Evolutionary conservation across 768 basidiomycete species (phyloP), one percentile per base, ranked within the genome.

Genomic region (Nevesoporus exiguus): DNA sequence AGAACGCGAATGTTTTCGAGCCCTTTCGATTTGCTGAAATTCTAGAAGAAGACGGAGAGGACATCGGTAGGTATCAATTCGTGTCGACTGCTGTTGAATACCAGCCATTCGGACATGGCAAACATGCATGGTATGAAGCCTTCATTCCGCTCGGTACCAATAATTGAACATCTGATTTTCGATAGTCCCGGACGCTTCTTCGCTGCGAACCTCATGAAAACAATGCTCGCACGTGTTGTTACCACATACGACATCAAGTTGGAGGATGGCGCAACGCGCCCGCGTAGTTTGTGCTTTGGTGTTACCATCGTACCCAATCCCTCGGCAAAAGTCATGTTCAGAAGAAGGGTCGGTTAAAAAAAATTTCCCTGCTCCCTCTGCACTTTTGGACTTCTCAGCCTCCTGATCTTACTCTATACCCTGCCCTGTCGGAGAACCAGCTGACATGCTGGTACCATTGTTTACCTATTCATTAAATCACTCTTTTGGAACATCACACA

Each of bases 201-300:
- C 6, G 34, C 34, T 17, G 34, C 15, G 13, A 15, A 15, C 34
- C n/a, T n/a, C n/a, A n/a, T 36, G 13, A 36, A 36, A 15, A 36
- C 34, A 13, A 36, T 36, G 34, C 7, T 36, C 34, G 34, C 34
- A 6, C 34, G 17, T 17, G 34, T 36, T 15, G 15, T 36, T 3
- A 36, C 15, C 1, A 36, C 34, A 36, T 36, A 36, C 14, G 34
- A 36, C 34, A 15, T 36, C 44, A 64, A 58, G 25, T 10, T 61
- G 27, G 56, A 47, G 17, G 54, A 57, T 8, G 13, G 15, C 45
- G 14, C 19, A 19, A 47, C 30, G 13, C 11, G 19, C 19, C 45
- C 45, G 11, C 30, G 1, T 19, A 33, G 30, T 9, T 17, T 11
- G 45, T 21, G 25, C 14, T 9, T 47, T 19, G 31, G 30, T 31